These are phyloP conservation scores for Noccaea caerulescens DNA, from an alignment of 345 rosid genomes.

Conservation along the genomic window DNA sequence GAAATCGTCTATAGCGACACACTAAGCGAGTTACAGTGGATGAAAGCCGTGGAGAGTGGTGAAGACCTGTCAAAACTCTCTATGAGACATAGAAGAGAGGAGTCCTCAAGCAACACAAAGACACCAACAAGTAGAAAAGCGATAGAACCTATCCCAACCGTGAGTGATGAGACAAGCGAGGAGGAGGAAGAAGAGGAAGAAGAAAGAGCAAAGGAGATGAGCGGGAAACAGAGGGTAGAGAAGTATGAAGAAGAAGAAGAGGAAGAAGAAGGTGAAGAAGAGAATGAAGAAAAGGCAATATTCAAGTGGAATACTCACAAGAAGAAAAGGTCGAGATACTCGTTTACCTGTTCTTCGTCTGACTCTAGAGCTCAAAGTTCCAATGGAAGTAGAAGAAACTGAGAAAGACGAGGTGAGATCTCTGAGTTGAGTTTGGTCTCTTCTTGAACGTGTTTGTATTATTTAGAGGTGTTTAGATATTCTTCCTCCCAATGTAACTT, in stretches of 20 bases:
- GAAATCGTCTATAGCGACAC: slow-evolving; percentile 79
- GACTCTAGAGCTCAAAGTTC: slow-evolving; percentile 76
- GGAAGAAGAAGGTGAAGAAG: slow-evolving; percentile 35
- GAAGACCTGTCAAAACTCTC: slow-evolving; percentile 64
- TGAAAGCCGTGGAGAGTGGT: slow-evolving; percentile 95
- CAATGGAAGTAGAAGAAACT: slow-evolving; percentile 55
- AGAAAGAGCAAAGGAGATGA: slow-evolving; percentile 30
- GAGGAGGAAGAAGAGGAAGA: slow-evolving; percentile 57
- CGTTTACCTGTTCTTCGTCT: slow-evolving; percentile 65
- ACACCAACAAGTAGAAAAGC: slow-evolving; percentile 45
- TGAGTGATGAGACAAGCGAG: slow-evolving; percentile 75
- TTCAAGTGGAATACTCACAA: slow-evolving; percentile 79
- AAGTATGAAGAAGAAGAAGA: slow-evolving; percentile 51
- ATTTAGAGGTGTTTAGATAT: slow-evolving; percentile 26
- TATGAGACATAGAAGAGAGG: slow-evolving; percentile 53
- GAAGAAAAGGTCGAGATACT: slow-evolving; percentile 87
- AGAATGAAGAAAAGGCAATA: slow-evolving; percentile 49
- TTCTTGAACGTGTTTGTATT: slow-evolving; percentile 14
- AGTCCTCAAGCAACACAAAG: slow-evolving; percentile 43
- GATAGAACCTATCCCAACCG: slow-evolving; percentile 42
- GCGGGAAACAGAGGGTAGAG: slow-evolving; percentile 48
- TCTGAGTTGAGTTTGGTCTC: slow-evolving; percentile 30
- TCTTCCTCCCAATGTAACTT: slow-evolving; percentile 29
- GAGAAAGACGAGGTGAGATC: slow-evolving; percentile 26
- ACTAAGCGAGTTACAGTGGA: slow-evolving; percentile 82